Conservation (phyloP, 495 filamentous ascomycete species). For the Letharia columbiana region DNA sequence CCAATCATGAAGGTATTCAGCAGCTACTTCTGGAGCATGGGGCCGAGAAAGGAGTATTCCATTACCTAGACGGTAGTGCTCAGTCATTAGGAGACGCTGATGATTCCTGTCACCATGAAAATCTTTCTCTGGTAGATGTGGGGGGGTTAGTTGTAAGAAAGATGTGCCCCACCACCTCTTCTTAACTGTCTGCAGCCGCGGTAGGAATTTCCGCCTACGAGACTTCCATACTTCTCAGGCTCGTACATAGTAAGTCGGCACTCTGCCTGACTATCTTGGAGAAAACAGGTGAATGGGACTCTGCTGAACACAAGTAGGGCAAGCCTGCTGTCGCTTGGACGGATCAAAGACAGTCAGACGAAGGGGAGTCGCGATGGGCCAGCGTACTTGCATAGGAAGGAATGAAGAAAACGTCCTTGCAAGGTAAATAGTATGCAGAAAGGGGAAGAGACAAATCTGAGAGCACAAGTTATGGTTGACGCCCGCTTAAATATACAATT, state of each 20-base stretch:
- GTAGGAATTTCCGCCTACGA: neutral
- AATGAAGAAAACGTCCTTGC: neutral
- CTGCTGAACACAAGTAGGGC: neutral
- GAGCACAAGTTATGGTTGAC: neutral
- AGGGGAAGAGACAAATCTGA: neutral
- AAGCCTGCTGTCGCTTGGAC: neutral
- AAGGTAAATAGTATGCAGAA: neutral
- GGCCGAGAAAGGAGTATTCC: neutral
- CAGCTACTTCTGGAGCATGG: constrained; percentile 1
- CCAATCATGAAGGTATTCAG: neutral
- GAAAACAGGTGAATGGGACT: neutral
- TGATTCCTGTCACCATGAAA: no score
- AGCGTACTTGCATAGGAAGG: neutral
- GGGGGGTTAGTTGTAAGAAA: no score
- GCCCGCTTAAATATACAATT: neutral
- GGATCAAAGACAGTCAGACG: neutral
- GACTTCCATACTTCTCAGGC: neutral
- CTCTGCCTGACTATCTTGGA: neutral
- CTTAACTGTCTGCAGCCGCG: neutral
- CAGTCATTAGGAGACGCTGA: neutral
- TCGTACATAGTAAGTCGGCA: neutral
- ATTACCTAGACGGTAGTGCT: neutral
- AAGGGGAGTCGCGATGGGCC: neutral
- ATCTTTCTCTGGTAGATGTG: no score
- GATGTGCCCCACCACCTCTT: neutral